Conservation (phyloP, 805 yeast genomes). For the Pichia membranifaciens region DNA sequence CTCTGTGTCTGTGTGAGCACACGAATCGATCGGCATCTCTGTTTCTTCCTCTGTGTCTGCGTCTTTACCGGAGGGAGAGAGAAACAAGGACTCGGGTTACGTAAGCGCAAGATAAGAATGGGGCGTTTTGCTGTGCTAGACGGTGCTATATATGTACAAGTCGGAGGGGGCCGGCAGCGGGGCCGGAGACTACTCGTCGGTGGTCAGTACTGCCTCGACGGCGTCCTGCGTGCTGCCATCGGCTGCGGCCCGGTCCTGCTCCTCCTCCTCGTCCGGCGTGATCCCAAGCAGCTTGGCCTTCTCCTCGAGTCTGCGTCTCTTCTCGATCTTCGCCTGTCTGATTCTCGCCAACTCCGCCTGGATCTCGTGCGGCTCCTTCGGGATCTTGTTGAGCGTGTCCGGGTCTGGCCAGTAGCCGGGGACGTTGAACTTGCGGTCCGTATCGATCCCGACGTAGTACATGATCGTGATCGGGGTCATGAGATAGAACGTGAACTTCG, state of each 20-base stretch:
- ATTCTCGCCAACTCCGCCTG: constrained; percentile 88
- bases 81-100: background rate
- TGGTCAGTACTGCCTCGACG: constrained; percentile 8
- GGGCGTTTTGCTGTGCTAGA: background rate
- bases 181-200: constrained; percentile 8
- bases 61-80: background rate
- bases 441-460: constrained; percentile 89
- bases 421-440: constrained; percentile 81
- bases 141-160: background rate
- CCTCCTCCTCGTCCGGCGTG: constrained; percentile 32
- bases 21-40: no score
- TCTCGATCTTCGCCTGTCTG: constrained; percentile 67
- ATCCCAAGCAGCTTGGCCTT: constrained; percentile 67
- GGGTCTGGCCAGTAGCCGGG: constrained; percentile 99
- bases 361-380: constrained; percentile 88
- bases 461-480: constrained; percentile 84
- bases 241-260: constrained; percentile 2
- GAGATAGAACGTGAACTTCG: constrained; percentile 76
- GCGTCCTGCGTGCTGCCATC: constrained; percentile 4
- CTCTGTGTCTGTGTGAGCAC: no score
- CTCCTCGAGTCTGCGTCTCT: constrained; percentile 66
- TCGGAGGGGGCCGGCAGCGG: background rate
- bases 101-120: background rate
- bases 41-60: background rate
- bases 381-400: constrained; percentile 80